Conservation (phyloP, 139 green algal species). For the Microglena sp. region DNA sequence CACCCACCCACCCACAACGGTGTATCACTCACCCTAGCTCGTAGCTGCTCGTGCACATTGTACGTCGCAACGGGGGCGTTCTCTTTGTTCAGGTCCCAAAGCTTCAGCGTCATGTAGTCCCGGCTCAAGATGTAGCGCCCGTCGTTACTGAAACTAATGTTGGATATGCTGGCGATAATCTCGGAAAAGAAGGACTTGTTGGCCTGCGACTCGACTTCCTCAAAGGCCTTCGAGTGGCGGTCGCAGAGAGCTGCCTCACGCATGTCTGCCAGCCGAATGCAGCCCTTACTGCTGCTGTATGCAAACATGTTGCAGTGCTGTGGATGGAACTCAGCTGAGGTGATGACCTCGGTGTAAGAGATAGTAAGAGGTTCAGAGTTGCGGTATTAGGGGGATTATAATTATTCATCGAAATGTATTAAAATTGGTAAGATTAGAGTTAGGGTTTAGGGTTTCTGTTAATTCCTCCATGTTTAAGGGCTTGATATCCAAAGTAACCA, state of each 20-base stretch:
- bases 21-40: conserved; percentile 54
- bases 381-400: too few species aligned
- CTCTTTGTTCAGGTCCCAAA: conserved; percentile 95
- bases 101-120: conserved; percentile 98
- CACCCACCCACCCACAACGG: too few species aligned
- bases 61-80: conserved; percentile 68
- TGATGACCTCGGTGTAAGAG: conserved; percentile 86
- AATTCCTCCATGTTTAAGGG: conserved; percentile 97
- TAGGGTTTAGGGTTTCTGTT: too few species aligned
- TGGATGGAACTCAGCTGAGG: conserved; percentile 88
- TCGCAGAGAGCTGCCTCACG: conserved; percentile 81
- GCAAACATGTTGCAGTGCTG: conserved; percentile 82
- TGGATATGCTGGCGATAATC: conserved; percentile 89
- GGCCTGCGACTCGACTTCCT: conserved; percentile 57
- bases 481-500: conserved; percentile 99
- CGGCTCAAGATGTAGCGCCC: conserved; percentile 79
- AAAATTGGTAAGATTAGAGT: too few species aligned
- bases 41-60: conserved; percentile 88
- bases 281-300: conserved; percentile 91
- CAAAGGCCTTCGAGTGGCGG: conserved; percentile 67
- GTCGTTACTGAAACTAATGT: conserved; percentile 84
- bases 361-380: too few species aligned
- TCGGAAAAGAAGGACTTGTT: conserved; percentile 88
- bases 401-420: too few species aligned
- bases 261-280: conserved; percentile 89